Base-by-base conservation (phyloP, 2,329 filamentous ascomycete species). In the Clonostachys sp. region DNA sequence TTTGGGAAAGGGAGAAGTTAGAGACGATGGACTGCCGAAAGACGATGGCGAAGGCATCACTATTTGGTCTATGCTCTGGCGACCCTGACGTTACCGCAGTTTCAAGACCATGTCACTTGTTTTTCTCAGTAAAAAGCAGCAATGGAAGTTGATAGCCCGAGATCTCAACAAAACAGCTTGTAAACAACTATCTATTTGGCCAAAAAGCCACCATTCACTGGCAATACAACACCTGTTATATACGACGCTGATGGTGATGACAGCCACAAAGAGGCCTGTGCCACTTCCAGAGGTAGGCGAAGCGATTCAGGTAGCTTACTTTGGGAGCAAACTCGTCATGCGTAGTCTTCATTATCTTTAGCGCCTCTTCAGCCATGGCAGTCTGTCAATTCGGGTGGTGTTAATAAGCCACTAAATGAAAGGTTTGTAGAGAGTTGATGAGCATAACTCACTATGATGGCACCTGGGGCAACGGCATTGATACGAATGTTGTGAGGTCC, bases 151-250 rank as follows among this genome's bases (percentile, higher is more conserved):
- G 20, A 24, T 24, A 24, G 20, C 2, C 20, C 20, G 20, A 6
- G 2, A 24, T 24, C 20, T 24, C 6, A 24, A 24, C 20, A 24
- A 24, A 24, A 2, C 5, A 30, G 2, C 24, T 30, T 30, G 9
- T 2, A 3, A 30, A 30, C 24, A 30, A 30, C 24, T 9, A 86
- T 4, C 24, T 45, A 39, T 24, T 45, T 45, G 35, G 43, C 43
- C 6, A 35, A 38, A n/a, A 45, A 45, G 9, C 43, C 43, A 39
- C 43, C 43, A n/a, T 45, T 8, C 14, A 45, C 18, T 4, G 43
- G 43, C 14, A 45, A 12, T 5, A 35, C 39, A 6, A 45, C 39
- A 18, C 43, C 43, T 4, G 43, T 45, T 6, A 45, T 30, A 18
- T 45, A 45, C 12, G 43, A 45, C 24, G 43, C 36, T 13, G 34